A percentile compares a stretch with the other conserved stretches of the same genome.
Evolutionary conservation across 1,284 basidiomycete genomes (phyloP).

Genomic region (Apiotrichum mycotoxinovorans): DNA sequence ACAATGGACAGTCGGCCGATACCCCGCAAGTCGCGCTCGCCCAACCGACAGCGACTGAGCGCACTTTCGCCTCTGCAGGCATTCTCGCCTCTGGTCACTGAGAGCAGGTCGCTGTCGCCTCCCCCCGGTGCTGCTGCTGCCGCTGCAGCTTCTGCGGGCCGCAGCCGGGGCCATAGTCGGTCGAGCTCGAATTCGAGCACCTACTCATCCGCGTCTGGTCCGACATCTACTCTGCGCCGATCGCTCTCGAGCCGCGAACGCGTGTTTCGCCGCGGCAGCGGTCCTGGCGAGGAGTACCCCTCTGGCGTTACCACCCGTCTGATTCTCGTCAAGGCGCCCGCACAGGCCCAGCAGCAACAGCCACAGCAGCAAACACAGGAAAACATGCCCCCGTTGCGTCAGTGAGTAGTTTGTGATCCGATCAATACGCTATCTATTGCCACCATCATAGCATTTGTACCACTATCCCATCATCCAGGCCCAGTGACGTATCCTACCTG

Average conservation of each 20-base stretch:
- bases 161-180: not conserved
- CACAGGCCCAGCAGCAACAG: too few species aligned
- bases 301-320: conserved; percentile 29
- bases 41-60: conserved; percentile 48
- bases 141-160: not conserved
- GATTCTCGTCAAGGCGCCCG: conserved; percentile 47
- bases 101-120: not conserved
- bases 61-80: conserved; percentile 46
- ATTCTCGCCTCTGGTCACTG: conserved; percentile 38
- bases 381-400: conserved; percentile 15
- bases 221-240: conserved; percentile 1
- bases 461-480: too few species aligned
- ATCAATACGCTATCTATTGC: not conserved
- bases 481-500: too few species aligned
- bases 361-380: conserved; percentile 2
- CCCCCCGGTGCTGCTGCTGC: not conserved
- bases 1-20: conserved; percentile 3
- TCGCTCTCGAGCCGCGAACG: conserved; percentile 16
- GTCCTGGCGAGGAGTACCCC: not conserved
- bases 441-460: too few species aligned
- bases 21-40: conserved; percentile 56
- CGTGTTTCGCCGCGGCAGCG: conserved; percentile 6
- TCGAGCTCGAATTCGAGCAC: not conserved
- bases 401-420: conserved; percentile 14
- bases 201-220: not conserved